Evolutionary conservation across 2,329 filamentous ascomycete species (phyloP).

Genomic region (Dendryphion nanum): DNA sequence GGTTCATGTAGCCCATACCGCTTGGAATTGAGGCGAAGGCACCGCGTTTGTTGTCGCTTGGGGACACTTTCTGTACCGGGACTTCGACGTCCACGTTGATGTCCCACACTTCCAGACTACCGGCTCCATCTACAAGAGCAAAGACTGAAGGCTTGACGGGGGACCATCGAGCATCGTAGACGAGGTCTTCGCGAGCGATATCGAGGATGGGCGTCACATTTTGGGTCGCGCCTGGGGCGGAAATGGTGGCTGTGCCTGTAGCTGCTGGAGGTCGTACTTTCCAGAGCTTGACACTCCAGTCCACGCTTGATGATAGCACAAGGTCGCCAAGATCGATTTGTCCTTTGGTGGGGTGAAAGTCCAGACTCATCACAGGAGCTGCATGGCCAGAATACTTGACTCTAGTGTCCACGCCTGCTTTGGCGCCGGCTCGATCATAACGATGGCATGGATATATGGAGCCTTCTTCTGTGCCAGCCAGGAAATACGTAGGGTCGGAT

Average conservation of each 20-base stretch:
- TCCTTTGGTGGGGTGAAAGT: constrained; percentile 90
- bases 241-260: constrained; percentile 50
- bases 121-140: constrained; percentile 88
- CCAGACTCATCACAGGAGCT: constrained; percentile 91
- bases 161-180: constrained; percentile 96
- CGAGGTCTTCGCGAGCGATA: constrained; percentile 89
- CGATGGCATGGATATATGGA: constrained; percentile 94
- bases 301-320: constrained; percentile 85
- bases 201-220: constrained; percentile 75
- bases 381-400: constrained; percentile 88
- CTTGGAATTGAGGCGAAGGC: constrained; percentile 37
- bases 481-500: constrained; percentile 94
- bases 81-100: constrained; percentile 90
- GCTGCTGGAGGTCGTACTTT: constrained; percentile 81
- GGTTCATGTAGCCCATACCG: constrained; percentile 64
- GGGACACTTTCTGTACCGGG: constrained; percentile 76
- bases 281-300: constrained; percentile 98
- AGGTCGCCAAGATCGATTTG: constrained; percentile 93
- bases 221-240: constrained; percentile 40
- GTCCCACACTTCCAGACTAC: constrained; percentile 92
- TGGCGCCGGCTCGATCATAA: constrained; percentile 95
- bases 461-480: constrained; percentile 95
- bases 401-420: constrained; percentile 88
- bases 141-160: constrained; percentile 93
- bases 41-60: constrained; percentile 52